Conservation (phyloP, 2,329 filamentous ascomycete species). For the Cryphonectria parasitica region DNA sequence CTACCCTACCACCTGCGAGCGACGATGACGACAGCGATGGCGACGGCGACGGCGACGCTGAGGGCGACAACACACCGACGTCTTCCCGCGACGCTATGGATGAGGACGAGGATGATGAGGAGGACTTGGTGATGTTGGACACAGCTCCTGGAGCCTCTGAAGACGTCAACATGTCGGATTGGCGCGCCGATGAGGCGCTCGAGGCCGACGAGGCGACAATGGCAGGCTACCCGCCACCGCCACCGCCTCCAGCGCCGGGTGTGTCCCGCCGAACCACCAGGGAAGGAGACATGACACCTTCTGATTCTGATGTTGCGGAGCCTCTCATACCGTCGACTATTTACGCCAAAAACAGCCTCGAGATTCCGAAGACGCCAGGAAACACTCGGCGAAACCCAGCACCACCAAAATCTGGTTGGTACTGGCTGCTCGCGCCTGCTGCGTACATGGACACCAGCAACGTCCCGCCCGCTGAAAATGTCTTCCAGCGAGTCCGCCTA, state of each 20-base stretch:
- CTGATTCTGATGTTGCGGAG: slow-evolving; percentile 74
- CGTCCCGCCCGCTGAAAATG: slow-evolving; percentile 77
- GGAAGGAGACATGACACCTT: slow-evolving; percentile 68
- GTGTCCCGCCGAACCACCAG: slow-evolving; percentile 49
- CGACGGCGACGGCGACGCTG: slow-evolving; percentile 50
- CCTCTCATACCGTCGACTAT: slow-evolving; percentile 65
- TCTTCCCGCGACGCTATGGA: slow-evolving; percentile 38
- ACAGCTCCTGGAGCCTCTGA: slow-evolving; percentile 47
- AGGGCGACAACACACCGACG: slow-evolving; percentile 42
- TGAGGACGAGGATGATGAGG: slow-evolving; percentile 50
- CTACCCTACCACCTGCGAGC: slow-evolving; percentile 38
- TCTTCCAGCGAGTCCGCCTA: slow-evolving; percentile 85
- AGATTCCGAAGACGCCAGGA: slow-evolving; percentile 82
- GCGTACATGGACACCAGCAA: slow-evolving; percentile 66
- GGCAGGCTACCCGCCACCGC: slow-evolving; percentile 71
- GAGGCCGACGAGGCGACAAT: slow-evolving; percentile 79
- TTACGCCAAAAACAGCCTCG: slow-evolving; percentile 67
- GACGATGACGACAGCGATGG: slow-evolving; percentile 48
- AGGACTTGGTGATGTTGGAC: slow-evolving; percentile 63
- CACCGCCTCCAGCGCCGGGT: slow-evolving; percentile 62
- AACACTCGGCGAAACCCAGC: slow-evolving; percentile 41
- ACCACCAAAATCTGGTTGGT: slow-evolving; percentile 69
- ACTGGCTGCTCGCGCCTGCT: slow-evolving; percentile 84
- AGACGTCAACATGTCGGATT: slow-evolving; percentile 53
- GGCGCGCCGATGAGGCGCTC: slow-evolving; percentile 66